These are phyloP conservation scores for Moesziomyces antarcticus DNA, from an alignment of 1,284 basidiomycete genomes.

Conservation along the genomic window DNA sequence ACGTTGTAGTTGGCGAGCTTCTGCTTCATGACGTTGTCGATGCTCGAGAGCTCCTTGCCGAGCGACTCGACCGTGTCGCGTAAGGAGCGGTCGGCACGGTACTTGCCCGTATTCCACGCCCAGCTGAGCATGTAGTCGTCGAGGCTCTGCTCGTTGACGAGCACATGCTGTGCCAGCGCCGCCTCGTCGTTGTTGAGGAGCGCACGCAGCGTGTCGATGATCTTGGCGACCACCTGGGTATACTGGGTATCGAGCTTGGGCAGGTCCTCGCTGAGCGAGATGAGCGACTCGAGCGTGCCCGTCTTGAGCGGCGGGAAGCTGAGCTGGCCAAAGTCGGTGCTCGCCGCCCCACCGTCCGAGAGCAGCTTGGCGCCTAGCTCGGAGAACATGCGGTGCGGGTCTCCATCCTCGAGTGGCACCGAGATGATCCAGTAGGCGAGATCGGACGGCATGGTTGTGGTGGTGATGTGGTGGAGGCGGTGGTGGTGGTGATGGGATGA, in stretches of 20 bases:
- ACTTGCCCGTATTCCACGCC: conserved; percentile 87
- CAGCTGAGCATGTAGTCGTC: conserved; percentile 80
- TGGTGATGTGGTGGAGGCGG: neutral
- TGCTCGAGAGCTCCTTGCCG: conserved; percentile 73
- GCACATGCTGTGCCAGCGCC: conserved; percentile 83
- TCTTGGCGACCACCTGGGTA: conserved; percentile 87
- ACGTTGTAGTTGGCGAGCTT: conserved; percentile 93
- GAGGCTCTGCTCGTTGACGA: conserved; percentile 82
- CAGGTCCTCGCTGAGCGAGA: conserved; percentile 89
- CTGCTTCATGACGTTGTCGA: conserved; percentile 71
- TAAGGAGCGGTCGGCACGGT: conserved; percentile 81
- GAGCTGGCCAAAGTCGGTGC: conserved; percentile 58
- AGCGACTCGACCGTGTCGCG: conserved; percentile 83
- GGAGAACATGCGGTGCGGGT: conserved; percentile 70
- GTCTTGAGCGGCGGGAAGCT: conserved; percentile 72
- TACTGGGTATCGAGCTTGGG: conserved; percentile 92
- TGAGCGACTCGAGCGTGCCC: conserved; percentile 89
- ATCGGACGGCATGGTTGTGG: conserved; percentile 70
- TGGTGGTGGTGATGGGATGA: conserved; percentile 7
- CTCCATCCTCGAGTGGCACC: conserved; percentile 70
- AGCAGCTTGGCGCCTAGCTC: conserved; percentile 69
- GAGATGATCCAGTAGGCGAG: conserved; percentile 72
- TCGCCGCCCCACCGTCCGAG: conserved; percentile 56
- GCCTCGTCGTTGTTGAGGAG: conserved; percentile 87
- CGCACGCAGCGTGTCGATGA: conserved; percentile 91